Evolutionary conservation across 106 monocot species (phyloP).

Genomic region (Acanthochlamys bracteata): DNA sequence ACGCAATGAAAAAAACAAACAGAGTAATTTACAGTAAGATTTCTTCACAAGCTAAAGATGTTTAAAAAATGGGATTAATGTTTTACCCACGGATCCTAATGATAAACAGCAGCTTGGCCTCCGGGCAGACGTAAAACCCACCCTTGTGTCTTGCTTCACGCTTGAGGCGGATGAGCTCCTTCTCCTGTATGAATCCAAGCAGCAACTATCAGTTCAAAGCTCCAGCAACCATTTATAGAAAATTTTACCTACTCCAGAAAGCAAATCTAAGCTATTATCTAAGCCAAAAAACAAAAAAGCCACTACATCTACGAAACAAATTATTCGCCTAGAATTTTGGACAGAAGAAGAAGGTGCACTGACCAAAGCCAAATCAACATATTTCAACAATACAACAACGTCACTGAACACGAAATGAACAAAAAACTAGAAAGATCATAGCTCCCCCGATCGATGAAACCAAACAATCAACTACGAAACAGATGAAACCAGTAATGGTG

Average conservation of each 20-base stretch:
- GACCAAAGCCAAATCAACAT: too few relatives aligned
- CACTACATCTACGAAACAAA: too few relatives aligned
- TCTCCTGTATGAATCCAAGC: conserved; percentile 24
- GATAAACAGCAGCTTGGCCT: conserved; percentile 61
- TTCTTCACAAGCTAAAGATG: background rate
- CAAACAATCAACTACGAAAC: background rate
- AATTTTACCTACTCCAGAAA: background rate
- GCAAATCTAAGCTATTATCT: background rate
- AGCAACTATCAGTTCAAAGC: background rate
- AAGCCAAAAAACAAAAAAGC: too few relatives aligned
- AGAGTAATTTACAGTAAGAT: background rate
- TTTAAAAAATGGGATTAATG: background rate
- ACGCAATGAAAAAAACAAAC: too few relatives aligned
- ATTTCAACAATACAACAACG: too few relatives aligned
- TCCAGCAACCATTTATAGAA: background rate
- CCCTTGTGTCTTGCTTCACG: conserved; percentile 61
- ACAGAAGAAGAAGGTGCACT: too few relatives aligned
- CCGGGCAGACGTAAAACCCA: conserved; percentile 60
- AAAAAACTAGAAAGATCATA: too few relatives aligned
- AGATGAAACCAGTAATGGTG: background rate
- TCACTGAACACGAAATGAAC: too few relatives aligned
- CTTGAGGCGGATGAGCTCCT: conserved; percentile 54
- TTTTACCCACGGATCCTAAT: conserved; percentile 58
- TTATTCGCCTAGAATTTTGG: too few relatives aligned
- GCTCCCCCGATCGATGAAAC: too few relatives aligned